Evolutionary conservation across 768 basidiomycete genomes (phyloP), one percentile per base, ranked within the genome.

Genomic region (Suillus plorans): DNA sequence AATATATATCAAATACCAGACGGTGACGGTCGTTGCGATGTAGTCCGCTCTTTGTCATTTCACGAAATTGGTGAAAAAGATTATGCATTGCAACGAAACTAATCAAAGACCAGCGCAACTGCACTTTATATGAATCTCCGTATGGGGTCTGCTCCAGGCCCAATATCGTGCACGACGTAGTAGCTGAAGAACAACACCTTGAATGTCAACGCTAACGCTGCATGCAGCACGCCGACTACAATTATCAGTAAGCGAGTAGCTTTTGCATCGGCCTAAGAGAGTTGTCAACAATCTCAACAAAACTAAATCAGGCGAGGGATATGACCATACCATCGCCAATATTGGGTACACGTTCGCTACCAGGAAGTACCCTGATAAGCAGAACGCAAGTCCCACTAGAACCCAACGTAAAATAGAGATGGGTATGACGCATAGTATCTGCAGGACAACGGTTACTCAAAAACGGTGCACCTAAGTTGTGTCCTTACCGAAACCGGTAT

Each of bases 341-440:
- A 97, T 85, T 4, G 97, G 97, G 69, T 97, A 99, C 55, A 97
- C 86, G 71, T 95, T 94, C 28, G 82, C 81, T 16, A 84, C 81
- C 36, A 99, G 82, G 82, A 95, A 99, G 80, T 86, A 94, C 2
- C 95, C 94, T 8, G 97, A 98, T 22, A 94, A 78, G 1, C 79
- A 80, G 68, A 92, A 92, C 0, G 87, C 95, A 53, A 88, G 56
- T 14, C 85, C 85, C 22, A 91, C 88, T 36, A 97, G 82, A 2
- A 82, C 81, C 93, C 94, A 96, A 10, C 96, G 88, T 9, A 96
- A 75, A 34, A 95, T 81, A 3, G 91, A 85, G 5, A 95, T 82
- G 0, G 95, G 94, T 55, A 94, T 90, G 16, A 97, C 89, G 71
- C 93, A 96, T 13, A 97, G 79, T 10, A 96, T 78, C 92, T 94